Evolutionary conservation across 2,329 filamentous ascomycete genomes (phyloP).

Genomic region (Pestalotiopsis sp.): DNA sequence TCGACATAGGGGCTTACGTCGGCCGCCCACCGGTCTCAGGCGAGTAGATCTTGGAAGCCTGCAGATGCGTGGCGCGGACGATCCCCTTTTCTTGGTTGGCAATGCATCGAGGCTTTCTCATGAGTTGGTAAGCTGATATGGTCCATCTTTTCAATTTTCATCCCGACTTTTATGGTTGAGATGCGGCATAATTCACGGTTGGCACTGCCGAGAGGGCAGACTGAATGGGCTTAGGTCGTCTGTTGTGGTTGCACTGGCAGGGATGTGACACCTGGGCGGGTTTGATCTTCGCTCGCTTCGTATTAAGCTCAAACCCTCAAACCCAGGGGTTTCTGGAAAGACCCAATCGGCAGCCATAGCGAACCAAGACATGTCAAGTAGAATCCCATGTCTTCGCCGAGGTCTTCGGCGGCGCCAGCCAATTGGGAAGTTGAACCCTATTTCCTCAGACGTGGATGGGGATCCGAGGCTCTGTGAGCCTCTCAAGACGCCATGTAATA

Average conservation of each 20-base stretch:
- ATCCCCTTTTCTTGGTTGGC: neutral
- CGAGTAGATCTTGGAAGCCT: neutral
- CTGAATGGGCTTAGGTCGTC: neutral
- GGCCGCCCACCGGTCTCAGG: neutral
- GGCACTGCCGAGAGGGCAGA: neutral
- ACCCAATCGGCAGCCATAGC: neutral
- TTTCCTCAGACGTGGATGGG: neutral
- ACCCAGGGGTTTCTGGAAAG: neutral
- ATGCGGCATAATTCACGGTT: neutral
- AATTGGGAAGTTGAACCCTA: neutral
- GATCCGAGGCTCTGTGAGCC: neutral
- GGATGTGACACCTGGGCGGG: neutral
- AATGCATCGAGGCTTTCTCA: neutral
- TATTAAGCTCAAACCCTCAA: neutral
- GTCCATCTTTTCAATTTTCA: neutral
- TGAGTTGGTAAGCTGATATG: neutral
- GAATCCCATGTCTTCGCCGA: neutral
- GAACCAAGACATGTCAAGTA: neutral
- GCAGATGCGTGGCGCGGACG: neutral
- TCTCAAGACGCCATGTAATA: neutral
- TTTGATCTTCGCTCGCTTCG: slow-evolving; percentile 6
- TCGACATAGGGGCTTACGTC: neutral
- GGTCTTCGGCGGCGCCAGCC: neutral
- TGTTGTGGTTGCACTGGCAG: neutral
- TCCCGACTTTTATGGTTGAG: neutral